Percentiles rank a stretch among this genome's conserved stretches.
phyloP scores from a whole-genome alignment of 345 rosid species.

The Arabidopsis thaliana region DNA sequence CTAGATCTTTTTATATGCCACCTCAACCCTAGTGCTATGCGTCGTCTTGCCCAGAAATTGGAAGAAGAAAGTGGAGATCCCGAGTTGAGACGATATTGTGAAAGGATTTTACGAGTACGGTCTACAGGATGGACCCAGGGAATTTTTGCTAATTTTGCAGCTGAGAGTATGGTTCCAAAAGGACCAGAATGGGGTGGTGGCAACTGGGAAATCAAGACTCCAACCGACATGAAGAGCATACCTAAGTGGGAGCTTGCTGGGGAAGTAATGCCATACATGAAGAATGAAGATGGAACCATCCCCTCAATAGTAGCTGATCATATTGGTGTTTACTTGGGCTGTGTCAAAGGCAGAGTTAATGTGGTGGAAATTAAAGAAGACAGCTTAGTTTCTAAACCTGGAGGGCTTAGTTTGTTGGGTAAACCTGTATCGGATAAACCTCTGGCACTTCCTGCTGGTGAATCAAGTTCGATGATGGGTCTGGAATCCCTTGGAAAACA shows the following conservation, averaged over 20 bases:
- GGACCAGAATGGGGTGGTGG: slow-evolving; percentile 99
- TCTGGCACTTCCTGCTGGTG: slow-evolving; percentile 55
- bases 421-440: slow-evolving; percentile 56
- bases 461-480: slow-evolving; percentile 73
- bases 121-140: slow-evolving; percentile 99
- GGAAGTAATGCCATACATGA: slow-evolving; percentile 99
- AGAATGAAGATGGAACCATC: slow-evolving; percentile 87
- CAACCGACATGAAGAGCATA: slow-evolving; percentile 76
- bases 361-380: slow-evolving; percentile 87
- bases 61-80: slow-evolving; percentile 93
- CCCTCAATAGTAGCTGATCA: slow-evolving; percentile 90
- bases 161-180: slow-evolving; percentile 98
- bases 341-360: slow-evolving; percentile 91
- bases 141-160: slow-evolving; percentile 98
- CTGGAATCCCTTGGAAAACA: slow-evolving; percentile 72
- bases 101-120: slow-evolving; percentile 87
- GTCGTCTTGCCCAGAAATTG: slow-evolving; percentile 92
- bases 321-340: slow-evolving; percentile 92
- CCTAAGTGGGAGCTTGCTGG: slow-evolving; percentile 97
- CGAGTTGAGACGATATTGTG: slow-evolving; percentile 88
- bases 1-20: slow-evolving; percentile 97
- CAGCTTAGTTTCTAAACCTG: slow-evolving; percentile 70
- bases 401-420: slow-evolving; percentile 52
- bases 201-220: slow-evolving; percentile 98
- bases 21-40: slow-evolving; percentile 98